Conservation (phyloP, 805 yeast genomes). For the Myxozyma geophila region DNA sequence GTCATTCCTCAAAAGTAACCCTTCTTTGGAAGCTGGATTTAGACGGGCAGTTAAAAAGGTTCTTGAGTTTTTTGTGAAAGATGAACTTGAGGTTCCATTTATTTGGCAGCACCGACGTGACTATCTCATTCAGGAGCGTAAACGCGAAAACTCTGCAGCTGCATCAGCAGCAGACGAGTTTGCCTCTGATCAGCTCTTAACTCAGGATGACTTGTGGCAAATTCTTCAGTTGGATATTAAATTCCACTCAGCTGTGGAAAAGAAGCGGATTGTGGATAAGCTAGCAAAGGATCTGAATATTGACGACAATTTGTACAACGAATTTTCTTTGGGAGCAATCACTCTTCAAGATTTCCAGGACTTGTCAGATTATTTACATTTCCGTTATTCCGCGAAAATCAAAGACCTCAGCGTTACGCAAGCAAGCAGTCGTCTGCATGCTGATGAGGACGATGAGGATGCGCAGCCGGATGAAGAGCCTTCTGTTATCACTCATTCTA, state of each 20-base stretch:
- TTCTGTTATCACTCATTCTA: constrained; percentile 41
- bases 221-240: constrained; percentile 85
- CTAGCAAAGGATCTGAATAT: constrained; percentile 59
- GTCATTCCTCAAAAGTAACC: constrained; percentile 48
- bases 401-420: constrained; percentile 50
- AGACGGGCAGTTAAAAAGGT: constrained; percentile 69
- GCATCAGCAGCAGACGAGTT: constrained; percentile 34
- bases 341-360: constrained; percentile 91
- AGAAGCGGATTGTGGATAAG: constrained; percentile 64
- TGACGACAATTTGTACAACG: constrained; percentile 62
- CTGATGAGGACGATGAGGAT: constrained; percentile 15
- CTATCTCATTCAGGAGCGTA: constrained; percentile 61
- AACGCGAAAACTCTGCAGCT: constrained; percentile 44
- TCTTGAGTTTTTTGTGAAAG: constrained; percentile 73
- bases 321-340: constrained; percentile 59
- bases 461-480: constrained; percentile 44
- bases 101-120: constrained; percentile 96
- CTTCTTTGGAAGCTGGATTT: constrained; percentile 52
- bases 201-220: constrained; percentile 91
- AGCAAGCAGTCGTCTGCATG: neutral
- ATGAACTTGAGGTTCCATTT: constrained; percentile 87
- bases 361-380: constrained; percentile 78
- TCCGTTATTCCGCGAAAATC: constrained; percentile 65
- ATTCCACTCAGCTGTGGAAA: constrained; percentile 80
- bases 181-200: constrained; percentile 41